Evolutionary conservation across 78 protist species (phyloP).

Genomic region (Tieghemostelium lacteum): DNA sequence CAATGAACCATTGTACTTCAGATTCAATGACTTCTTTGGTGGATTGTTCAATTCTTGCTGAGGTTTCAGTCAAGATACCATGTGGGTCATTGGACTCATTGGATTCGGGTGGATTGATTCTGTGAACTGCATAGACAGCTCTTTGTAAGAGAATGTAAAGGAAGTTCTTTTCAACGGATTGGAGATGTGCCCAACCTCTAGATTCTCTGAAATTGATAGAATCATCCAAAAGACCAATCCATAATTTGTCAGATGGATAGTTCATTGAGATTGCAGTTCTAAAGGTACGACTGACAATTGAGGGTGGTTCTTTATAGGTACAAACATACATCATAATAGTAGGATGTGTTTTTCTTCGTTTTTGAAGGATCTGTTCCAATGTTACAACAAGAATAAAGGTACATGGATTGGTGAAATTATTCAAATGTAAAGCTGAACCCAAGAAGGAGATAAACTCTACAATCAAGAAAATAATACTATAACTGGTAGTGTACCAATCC

Average conservation of each 20-base stretch:
- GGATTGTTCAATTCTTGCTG: constrained; percentile 21
- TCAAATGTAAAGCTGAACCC: constrained; percentile 68
- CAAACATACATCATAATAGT: constrained; percentile 54
- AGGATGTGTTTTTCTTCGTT: constrained; percentile 62
- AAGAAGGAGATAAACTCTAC: constrained; percentile 70
- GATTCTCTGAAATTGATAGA: constrained; percentile 58
- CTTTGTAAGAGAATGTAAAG: constrained; percentile 39
- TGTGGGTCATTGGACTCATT: constrained; percentile 60
- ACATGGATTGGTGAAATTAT: constrained; percentile 80
- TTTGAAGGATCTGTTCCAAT: constrained; percentile 62
- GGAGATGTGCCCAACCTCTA: constrained; percentile 81
- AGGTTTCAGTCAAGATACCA: constrained; percentile 64
- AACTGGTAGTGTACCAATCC: constrained; percentile 22
- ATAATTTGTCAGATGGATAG: constrained; percentile 64
- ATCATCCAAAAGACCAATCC: constrained; percentile 69
- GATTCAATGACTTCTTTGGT: constrained; percentile 72
- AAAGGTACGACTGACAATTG: constrained; percentile 73
- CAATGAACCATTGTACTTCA: constrained; percentile 79
- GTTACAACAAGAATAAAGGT: constrained; percentile 64
- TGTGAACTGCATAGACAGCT: constrained; percentile 55
- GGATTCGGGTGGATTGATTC: constrained; percentile 39
- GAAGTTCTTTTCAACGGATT: constrained; percentile 75
- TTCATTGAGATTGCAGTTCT: constrained; percentile 75
- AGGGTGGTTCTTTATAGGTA: constrained; percentile 77
- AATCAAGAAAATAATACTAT: constrained; percentile 26